A percentile compares a stretch with the other conserved stretches of the same genome.
phyloP scores from a whole-genome alignment of 176 grass and related monocot genomes.

The Lolium multiflorum region DNA sequence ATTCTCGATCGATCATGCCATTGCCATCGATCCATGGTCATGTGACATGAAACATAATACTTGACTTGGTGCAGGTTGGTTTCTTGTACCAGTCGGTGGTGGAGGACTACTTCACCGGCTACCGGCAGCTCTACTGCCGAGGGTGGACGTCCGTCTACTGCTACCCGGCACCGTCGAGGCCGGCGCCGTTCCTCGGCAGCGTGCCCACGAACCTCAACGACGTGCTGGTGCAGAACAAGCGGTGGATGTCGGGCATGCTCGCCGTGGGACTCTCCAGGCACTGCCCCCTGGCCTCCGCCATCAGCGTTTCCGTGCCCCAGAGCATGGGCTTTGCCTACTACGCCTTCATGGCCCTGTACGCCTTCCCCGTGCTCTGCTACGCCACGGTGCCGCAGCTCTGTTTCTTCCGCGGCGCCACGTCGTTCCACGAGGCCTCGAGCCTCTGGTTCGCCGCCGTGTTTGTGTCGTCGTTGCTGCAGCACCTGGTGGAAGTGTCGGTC shows the following conservation, averaged over 20 bases:
- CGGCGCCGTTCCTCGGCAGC: constrained; percentile 58
- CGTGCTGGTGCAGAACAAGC: constrained; percentile 68
- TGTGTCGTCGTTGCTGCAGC: constrained; percentile 46
- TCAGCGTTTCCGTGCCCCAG: constrained; percentile 45
- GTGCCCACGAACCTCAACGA: constrained; percentile 66
- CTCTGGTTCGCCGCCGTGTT: constrained; percentile 42
- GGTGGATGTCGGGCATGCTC: constrained; percentile 66
- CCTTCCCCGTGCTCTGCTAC: constrained; percentile 63
- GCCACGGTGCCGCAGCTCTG: constrained; percentile 55
- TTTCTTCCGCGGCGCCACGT: constrained; percentile 44
- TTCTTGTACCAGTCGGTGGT: constrained; percentile 69
- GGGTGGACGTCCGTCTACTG: constrained; percentile 74
- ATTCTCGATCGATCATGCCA: no score
- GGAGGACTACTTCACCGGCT: constrained; percentile 82
- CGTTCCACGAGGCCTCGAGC: constrained; percentile 41
- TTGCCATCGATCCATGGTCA: no score
- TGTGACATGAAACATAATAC: no score
- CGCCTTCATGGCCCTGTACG: constrained; percentile 38
- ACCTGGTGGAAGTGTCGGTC: constrained; percentile 50
- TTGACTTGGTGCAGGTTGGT: constrained; percentile 24
- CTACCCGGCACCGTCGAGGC: constrained; percentile 28
- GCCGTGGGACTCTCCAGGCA: constrained; percentile 56
- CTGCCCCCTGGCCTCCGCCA: constrained; percentile 51
- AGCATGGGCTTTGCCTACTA: constrained; percentile 52
- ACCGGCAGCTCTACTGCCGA: constrained; percentile 53